These are phyloP conservation scores for Xylaria sp. DNA, from an alignment of 2,329 filamentous ascomycete genomes.

Conservation along the genomic window DNA sequence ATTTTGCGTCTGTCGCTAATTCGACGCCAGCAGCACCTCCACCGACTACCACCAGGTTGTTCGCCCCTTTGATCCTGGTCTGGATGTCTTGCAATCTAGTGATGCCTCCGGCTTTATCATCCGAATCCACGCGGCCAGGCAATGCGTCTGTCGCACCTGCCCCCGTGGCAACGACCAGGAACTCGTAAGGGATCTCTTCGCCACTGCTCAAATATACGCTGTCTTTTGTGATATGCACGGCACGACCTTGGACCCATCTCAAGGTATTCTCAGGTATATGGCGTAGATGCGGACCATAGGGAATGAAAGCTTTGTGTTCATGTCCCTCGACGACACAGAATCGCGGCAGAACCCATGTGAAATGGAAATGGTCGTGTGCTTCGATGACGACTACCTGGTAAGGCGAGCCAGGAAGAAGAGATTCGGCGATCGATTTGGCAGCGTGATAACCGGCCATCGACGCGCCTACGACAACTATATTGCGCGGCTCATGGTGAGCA, in stretches of 20 bases:
- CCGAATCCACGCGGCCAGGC: conserved; percentile 60
- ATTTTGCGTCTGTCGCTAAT: conserved; percentile 69
- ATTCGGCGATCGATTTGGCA: conserved; percentile 59
- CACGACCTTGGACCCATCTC: conserved; percentile 58
- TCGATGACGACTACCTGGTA: conserved; percentile 68
- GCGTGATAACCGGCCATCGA: conserved; percentile 67
- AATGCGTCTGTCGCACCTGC: conserved; percentile 55
- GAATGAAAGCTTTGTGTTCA: conserved; percentile 70
- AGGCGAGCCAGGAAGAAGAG: conserved; percentile 58
- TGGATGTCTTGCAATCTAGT: conserved; percentile 60
- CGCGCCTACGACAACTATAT: conserved; percentile 67
- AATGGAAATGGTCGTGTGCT: conserved; percentile 70
- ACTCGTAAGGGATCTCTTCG: conserved; percentile 62
- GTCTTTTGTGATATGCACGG: conserved; percentile 51
- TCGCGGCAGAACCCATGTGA: conserved; percentile 69
- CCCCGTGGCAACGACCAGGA: conserved; percentile 68
- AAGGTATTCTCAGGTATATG: conserved; percentile 25
- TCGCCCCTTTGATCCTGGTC: conserved; percentile 55
- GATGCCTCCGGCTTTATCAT: conserved; percentile 57
- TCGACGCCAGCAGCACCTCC: conserved; percentile 72
- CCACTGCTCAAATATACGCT: conserved; percentile 56
- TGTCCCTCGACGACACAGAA: conserved; percentile 67
- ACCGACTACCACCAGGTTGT: conserved; percentile 63
- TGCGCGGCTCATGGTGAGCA: conserved; percentile 47
- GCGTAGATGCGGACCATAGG: conserved; percentile 60